Percentiles rank a stretch among this genome's conserved stretches.
Conservation (phyloP, 2,329 filamentous ascomycete genomes). For the Simplicillium aogashimaense region DNA sequence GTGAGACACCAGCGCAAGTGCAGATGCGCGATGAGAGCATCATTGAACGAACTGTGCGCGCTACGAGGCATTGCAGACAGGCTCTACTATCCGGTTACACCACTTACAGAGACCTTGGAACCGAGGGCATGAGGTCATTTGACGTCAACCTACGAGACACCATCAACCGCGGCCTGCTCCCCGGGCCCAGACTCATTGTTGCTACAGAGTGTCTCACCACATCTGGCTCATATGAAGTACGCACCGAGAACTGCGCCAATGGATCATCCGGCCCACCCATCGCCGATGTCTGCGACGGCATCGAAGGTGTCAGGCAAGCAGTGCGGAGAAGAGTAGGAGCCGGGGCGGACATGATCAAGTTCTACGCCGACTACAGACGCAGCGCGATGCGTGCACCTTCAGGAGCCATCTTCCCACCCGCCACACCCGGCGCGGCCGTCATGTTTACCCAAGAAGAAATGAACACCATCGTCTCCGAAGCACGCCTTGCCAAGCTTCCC, state of each 20-base stretch:
- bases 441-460: constrained; percentile 39
- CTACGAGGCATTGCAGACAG: constrained; percentile 39
- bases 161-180: constrained; percentile 41
- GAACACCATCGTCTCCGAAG: constrained; percentile 37
- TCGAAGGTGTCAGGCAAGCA: constrained; percentile 31
- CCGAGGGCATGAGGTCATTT: constrained; percentile 37
- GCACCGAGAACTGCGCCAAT: constrained; percentile 30
- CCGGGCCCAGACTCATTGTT: constrained; percentile 45
- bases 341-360: constrained; percentile 40
- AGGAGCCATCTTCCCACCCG: constrained; percentile 7
- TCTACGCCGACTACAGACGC: constrained; percentile 39
- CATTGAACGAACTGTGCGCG: constrained; percentile 45
- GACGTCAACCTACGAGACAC: constrained; percentile 42
- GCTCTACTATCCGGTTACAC: constrained; percentile 49
- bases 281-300: constrained; percentile 36
- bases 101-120: constrained; percentile 46
- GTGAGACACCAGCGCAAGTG: constrained; percentile 26
- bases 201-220: constrained; percentile 40
- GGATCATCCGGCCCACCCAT: constrained; percentile 15
- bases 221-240: constrained; percentile 37
- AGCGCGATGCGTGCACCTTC: constrained; percentile 31
- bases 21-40: constrained; percentile 49
- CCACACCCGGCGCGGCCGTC: constrained; percentile 24
- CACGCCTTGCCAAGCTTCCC: constrained; percentile 26
- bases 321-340: constrained; percentile 35